Base-by-base conservation (phyloP, 2,329 filamentous ascomycete genomes). In the Fusarium sp. region DNA sequence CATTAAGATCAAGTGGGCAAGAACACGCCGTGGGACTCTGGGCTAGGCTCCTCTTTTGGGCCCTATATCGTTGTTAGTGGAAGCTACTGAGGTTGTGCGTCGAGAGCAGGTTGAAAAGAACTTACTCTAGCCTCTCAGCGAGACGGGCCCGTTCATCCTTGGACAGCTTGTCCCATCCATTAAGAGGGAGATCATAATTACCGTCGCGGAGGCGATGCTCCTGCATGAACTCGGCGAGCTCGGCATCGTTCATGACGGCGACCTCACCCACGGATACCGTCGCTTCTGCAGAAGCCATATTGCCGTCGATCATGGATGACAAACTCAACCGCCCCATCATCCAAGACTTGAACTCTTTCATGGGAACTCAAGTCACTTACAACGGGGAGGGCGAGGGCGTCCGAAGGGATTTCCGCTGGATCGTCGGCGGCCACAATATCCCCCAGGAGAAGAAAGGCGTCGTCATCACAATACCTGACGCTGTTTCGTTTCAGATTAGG, bases 301-400 rank as follows among this genome's bases (percentile, higher is more conserved):
- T 42, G 15, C 8, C 21, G 4, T 49, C 46, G 23, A 26, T 49
- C 9, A 4, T 8, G 10, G 37, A 21, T 23, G 12, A 74, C 11
- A 4, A 23, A 18, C 13, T 4, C 2, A n/a, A 46, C 10, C 26
- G 42, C 42, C 62, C 58, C 21, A 56, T 72, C 38, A 58, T 75
- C 20, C 65, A 65, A 41, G 74, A 76, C 60, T 52, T 65, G 50
- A 35, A 24, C 13, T 76, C 74, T 47, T 6, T 31, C 5, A 8
- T 5, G 9, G 74, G 74, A 31, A 75, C 71, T n/a, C 35, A 72
- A 47, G 74, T 75, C 43, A 74, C 68, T 8, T 76, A 75, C 43
- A 44, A 67, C 35, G 23, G 39, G 1, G 21, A 63, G 39, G 72
- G 68, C 9, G 2, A 58, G 7, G 72, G 71, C 21, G 29, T 4